A percentile compares a stretch with the other conserved stretches of the same genome.
phyloP scores from a whole-genome alignment of 2,329 filamentous ascomycete species.

The Cadophora sp. region DNA sequence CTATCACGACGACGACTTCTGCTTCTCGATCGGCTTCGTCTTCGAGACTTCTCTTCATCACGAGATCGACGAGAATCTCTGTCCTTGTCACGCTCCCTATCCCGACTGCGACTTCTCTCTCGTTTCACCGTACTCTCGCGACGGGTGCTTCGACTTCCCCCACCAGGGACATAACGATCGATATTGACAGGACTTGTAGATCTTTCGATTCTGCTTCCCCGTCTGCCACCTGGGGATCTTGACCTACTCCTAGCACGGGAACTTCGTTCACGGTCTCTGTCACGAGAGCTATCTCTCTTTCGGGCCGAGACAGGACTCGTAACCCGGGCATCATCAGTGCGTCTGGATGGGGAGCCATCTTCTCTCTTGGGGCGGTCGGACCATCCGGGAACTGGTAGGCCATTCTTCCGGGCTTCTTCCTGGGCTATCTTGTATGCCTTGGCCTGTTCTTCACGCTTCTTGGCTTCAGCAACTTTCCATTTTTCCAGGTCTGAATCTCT shows the following conservation, averaged over 20 bases:
- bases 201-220: conserved; percentile 41
- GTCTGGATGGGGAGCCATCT: conserved; percentile 23
- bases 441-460: conserved; percentile 67
- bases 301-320: conserved; percentile 37
- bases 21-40: conserved; percentile 32
- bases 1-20: conserved; percentile 33
- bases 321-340: conserved; percentile 31
- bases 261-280: conserved; percentile 41
- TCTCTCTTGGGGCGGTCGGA: conserved; percentile 27
- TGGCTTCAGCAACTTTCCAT: conserved; percentile 66
- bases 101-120: conserved; percentile 38
- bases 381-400: conserved; percentile 59
- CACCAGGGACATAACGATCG: conserved; percentile 44
- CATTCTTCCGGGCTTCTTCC: conserved; percentile 65
- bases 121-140: conserved; percentile 38
- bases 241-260: conserved; percentile 44
- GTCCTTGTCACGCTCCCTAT: conserved; percentile 36
- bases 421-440: conserved; percentile 69
- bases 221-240: conserved; percentile 33
- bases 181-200: conserved; percentile 44
- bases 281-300: conserved; percentile 43
- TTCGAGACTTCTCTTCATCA: conserved; percentile 28
- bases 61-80: conserved; percentile 30
- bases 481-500: conserved; percentile 33
- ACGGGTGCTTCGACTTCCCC: conserved; percentile 32